These are phyloP conservation scores for Trametes elegans DNA, from an alignment of 768 basidiomycete genomes.

Conservation along the genomic window DNA sequence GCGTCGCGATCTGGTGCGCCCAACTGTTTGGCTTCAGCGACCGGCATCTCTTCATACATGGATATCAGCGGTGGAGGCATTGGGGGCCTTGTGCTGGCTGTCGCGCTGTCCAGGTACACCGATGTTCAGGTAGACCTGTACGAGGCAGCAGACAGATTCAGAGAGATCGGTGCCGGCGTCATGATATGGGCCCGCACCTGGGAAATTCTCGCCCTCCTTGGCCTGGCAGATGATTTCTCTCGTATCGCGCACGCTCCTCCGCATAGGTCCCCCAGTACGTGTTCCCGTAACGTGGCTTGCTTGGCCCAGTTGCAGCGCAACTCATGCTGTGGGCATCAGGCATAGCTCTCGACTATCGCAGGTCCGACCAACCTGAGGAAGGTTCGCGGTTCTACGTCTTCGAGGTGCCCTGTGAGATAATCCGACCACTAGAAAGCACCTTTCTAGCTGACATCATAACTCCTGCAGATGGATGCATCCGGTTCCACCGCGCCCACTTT, in stretches of 20 bases:
- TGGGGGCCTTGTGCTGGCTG: constrained; percentile 31
- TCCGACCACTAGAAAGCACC: no score
- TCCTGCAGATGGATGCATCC: constrained; percentile 31
- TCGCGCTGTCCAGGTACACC: constrained; percentile 26
- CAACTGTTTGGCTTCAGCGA: background rate
- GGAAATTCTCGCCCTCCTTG: constrained; percentile 27
- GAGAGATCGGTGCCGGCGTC: constrained; percentile 48
- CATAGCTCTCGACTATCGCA: constrained; percentile 45
- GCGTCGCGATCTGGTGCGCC: constrained; percentile 37
- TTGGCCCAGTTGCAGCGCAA: background rate
- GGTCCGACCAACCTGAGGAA: constrained; percentile 39
- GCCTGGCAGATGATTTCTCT: constrained; percentile 26
- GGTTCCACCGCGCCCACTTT: constrained; percentile 50
- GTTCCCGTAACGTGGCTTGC: background rate
- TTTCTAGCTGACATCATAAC: background rate
- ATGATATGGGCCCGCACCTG: constrained; percentile 33
- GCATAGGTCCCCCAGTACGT: constrained; percentile 22
- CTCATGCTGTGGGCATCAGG: constrained; percentile 24
- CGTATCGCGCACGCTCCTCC: constrained; percentile 26
- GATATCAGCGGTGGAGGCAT: constrained; percentile 33
- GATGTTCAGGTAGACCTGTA: constrained; percentile 31
- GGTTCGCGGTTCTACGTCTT: constrained; percentile 41
- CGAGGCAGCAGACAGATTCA: constrained; percentile 41
- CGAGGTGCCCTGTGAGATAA: constrained; percentile 45
- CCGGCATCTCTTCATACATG: background rate